Percentiles rank a stretch among this genome's conserved stretches.
Conservation (phyloP, 768 basidiomycete species). For the Heimioporus sp. region DNA sequence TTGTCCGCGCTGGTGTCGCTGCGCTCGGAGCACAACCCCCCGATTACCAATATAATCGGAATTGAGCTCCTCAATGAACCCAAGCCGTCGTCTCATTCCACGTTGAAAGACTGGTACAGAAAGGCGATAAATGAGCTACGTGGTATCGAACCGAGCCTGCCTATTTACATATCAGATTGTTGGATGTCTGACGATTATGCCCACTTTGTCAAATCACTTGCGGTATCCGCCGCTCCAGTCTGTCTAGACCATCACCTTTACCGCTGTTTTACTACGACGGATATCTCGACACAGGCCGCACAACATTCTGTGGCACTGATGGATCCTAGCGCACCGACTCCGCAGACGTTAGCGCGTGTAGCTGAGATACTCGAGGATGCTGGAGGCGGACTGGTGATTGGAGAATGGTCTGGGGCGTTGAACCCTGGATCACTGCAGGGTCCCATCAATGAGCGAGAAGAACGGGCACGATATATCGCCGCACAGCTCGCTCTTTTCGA, state of each 20-base stretch:
- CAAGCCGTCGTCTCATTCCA: conserved; percentile 44
- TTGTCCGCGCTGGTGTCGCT: conserved; percentile 36
- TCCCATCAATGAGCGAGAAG: conserved; percentile 39
- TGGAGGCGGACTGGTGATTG: conserved; percentile 61
- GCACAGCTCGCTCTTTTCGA: conserved; percentile 72
- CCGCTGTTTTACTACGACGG: conserved; percentile 68
- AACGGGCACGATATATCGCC: conserved; percentile 48
- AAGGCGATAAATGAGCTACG: conserved; percentile 53
- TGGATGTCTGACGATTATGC: conserved; percentile 72
- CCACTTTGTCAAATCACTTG: conserved; percentile 43
- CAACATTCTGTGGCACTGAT: conserved; percentile 52
- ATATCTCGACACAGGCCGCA: conserved; percentile 50
- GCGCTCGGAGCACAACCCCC: conserved; percentile 46
- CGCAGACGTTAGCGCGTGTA: conserved; percentile 40
- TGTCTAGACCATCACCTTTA: conserved; percentile 84
- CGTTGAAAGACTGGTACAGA: conserved; percentile 63
- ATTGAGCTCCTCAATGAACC: conserved; percentile 64
- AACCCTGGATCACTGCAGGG: conserved; percentile 61
- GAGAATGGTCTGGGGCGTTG: conserved; percentile 78
- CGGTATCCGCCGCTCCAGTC: conserved; percentile 37
- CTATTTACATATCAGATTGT: conserved; percentile 72
- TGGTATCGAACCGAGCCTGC: conserved; percentile 50
- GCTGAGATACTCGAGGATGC: conserved; percentile 32
- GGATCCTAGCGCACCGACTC: conserved; percentile 39
- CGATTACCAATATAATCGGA: conserved; percentile 48